phyloP scores from a whole-genome alignment of 2,329 filamentous ascomycete species.

The Akanthomyces dipterigenus region DNA sequence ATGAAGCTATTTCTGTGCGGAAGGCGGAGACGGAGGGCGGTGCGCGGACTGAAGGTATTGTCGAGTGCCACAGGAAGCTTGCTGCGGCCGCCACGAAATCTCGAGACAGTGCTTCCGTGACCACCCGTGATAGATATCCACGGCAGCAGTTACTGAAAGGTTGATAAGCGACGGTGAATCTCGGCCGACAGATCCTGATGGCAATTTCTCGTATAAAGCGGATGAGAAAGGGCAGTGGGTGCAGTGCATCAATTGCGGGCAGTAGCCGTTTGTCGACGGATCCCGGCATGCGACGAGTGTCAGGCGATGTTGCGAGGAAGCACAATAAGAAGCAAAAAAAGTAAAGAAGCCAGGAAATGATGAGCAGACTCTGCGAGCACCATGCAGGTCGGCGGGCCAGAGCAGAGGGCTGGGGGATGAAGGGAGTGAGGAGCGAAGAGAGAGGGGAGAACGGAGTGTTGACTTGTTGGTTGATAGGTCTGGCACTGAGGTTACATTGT shows the following conservation, averaged over 20 bases:
- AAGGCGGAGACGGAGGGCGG: too few species aligned
- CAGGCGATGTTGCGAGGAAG: neutral
- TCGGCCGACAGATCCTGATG: neutral
- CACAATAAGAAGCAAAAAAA: neutral
- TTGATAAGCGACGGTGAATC: neutral
- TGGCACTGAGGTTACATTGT: neutral
- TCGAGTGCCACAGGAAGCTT: too few species aligned
- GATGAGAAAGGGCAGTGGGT: neutral
- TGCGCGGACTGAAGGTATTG: too few species aligned
- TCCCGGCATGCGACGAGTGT: neutral
- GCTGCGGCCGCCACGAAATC: too few species aligned
- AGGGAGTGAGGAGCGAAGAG: neutral
- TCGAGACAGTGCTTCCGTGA: too few species aligned
- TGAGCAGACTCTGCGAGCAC: neutral
- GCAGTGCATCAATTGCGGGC: neutral
- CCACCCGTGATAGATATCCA: too few species aligned
- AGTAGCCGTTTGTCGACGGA: neutral
- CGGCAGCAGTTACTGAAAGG: too few species aligned
- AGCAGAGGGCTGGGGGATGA: neutral
- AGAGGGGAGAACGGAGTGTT: neutral
- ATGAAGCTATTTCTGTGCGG: too few species aligned
- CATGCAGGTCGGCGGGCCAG: neutral
- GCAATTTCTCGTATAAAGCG: neutral
- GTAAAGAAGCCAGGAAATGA: neutral
- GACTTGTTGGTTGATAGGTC: constrained; percentile 8